Percentiles rank a stretch among this genome's conserved stretches.
Evolutionary conservation across 2,329 filamentous ascomycete genomes (phyloP).

Genomic region (Penicillium griseofulvum): DNA sequence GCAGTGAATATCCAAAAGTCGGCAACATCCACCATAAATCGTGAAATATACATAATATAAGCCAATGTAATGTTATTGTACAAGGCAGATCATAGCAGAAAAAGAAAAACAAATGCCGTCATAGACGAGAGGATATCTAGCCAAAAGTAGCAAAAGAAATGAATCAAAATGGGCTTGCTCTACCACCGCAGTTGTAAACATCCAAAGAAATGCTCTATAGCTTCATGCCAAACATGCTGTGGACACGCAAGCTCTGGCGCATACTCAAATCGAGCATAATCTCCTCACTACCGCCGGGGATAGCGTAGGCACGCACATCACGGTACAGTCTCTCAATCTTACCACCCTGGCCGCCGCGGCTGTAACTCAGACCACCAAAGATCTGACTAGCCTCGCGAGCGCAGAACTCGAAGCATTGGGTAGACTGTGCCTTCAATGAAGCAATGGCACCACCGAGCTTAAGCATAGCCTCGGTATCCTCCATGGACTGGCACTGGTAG

Average conservation of each 20-base stretch:
- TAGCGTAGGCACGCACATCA: slow-evolving; percentile 93
- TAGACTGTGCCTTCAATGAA: slow-evolving; percentile 87
- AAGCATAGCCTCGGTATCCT: slow-evolving; percentile 91
- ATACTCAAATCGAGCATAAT: slow-evolving; percentile 98
- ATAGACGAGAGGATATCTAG: slow-evolving; percentile 23
- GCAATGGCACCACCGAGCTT: slow-evolving; percentile 93
- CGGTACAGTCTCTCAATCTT: slow-evolving; percentile 94
- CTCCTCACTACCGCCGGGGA: slow-evolving; percentile 93
- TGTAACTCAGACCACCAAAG: slow-evolving; percentile 91
- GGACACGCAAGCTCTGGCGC: slow-evolving; percentile 81
- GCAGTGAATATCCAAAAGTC: background rate
- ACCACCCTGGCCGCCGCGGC: slow-evolving; percentile 85
- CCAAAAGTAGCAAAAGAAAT: slow-evolving; percentile 4
- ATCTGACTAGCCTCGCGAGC: slow-evolving; percentile 95
- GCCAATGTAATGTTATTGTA: slow-evolving; percentile 13
- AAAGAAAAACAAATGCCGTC: slow-evolving; percentile 13
- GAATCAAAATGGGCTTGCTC: background rate
- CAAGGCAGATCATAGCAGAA: slow-evolving; percentile 9
- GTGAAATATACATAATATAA: slow-evolving; percentile 2
- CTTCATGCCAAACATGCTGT: slow-evolving; percentile 94
- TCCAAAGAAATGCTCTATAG: slow-evolving; percentile 41
- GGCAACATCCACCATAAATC: background rate
- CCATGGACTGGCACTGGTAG: slow-evolving; percentile 90
- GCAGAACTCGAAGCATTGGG: slow-evolving; percentile 95
- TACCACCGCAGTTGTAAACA: slow-evolving; percentile 4